Base-by-base conservation (phyloP, 331 rosid genomes). In the Rhamnella rubrinervis region DNA sequence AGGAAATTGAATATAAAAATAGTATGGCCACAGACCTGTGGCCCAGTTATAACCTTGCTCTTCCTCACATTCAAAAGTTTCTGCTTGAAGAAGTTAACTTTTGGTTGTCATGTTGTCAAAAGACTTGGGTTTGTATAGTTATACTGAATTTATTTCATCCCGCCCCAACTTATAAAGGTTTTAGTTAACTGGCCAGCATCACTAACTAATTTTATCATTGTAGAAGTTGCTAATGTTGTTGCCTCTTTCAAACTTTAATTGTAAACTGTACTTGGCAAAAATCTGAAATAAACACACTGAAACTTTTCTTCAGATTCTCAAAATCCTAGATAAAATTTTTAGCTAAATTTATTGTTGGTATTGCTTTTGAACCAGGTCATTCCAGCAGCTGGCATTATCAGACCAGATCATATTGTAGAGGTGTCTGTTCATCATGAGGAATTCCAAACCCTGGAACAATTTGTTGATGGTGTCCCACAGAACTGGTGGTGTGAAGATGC, bases 401-500 rank as follows among this genome's bases (percentile, higher is more conserved):
- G 66, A 71, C 92, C 97, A 35, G 87, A 87, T 73, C 91, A 87
- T 61, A 91, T 84, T 61, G 84, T 75, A 5, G 98, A 93, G 88
- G 91, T 93, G 53, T 77, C 86, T 18, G 85, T 93, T 71, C 97
- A 85, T 78, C 96, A 91, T 8, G 96, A 93, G 71, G 92, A 93
- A 61, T 88, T 81, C 75, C 87, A 85, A 47, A 89, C 88, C 35
- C 83, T 61, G 55, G 95, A 87, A 83, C 96, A 88, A 72, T 93
- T 85, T 79, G 87, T 91, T 44, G 96, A 93, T 72, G 97, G 96
- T 26, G 77, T 82, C 70, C 89, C 86, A 25, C 95, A 84, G 38
- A 93, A 85, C 78, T 81, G 84, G 26, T 93, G 98, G 98, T 93
- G 97, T 77, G 98, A 93, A 81, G 92, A 87, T 63, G 82, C 93